phyloP scores from a whole-genome alignment of 23 red algal genomes.

The Gracilaria caudata region DNA sequence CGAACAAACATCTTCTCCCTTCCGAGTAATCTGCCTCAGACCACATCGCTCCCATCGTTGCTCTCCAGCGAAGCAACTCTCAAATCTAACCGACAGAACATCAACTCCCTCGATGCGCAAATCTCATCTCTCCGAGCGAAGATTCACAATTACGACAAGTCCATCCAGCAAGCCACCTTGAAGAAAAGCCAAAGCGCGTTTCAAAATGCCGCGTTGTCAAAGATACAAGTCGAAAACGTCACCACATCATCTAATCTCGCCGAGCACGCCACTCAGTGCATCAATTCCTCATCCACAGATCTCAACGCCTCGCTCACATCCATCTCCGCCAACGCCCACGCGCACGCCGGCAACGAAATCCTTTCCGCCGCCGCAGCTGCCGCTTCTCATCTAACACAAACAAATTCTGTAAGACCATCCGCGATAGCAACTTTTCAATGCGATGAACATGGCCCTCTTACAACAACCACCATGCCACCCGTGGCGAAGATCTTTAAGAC shows the following conservation, averaged over 20 bases:
- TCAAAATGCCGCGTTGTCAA: not conserved
- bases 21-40: not conserved
- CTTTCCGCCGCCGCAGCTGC: slow-evolving; percentile 3
- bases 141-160: not conserved
- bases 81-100: slow-evolving; percentile 6
- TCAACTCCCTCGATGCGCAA: not conserved
- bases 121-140: not conserved
- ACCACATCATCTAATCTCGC: not conserved
- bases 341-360: not conserved
- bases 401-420: not conserved
- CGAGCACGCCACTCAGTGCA: not conserved
- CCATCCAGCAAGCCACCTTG: not conserved
- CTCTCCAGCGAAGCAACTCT: not conserved
- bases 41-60: not conserved
- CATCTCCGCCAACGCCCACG: not conserved
- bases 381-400: not conserved
- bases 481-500: not conserved
- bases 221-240: not conserved
- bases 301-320: not conserved
- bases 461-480: not conserved
- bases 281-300: not conserved
- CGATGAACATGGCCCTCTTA: slow-evolving; percentile 13
- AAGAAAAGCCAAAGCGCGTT: not conserved
- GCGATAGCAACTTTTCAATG: not conserved
- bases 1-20: not conserved